phyloP scores from a whole-genome alignment of 495 filamentous ascomycete species.

The Polyplosphaeria fusca region DNA sequence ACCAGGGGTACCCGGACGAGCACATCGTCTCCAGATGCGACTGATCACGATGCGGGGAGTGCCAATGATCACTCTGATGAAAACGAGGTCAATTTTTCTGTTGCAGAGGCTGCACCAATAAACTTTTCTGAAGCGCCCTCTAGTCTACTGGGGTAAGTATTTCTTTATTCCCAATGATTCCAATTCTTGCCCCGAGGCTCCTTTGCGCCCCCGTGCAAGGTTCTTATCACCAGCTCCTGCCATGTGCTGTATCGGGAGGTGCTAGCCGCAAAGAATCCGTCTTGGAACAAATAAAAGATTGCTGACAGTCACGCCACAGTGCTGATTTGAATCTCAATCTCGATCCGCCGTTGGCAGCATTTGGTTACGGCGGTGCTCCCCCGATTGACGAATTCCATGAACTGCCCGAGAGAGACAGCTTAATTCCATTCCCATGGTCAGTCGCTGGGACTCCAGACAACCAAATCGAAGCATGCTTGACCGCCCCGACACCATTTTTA shows the following conservation, averaged over 20 bases:
- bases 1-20: slow-evolving; percentile 17
- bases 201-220: too few species aligned
- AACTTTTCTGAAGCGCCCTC: slow-evolving; percentile 1
- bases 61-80: background rate
- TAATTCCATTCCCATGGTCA: background rate
- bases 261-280: too few species aligned
- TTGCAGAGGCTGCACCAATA: background rate
- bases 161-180: too few species aligned
- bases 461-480: too few species aligned
- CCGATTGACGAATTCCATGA: too few species aligned
- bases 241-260: too few species aligned
- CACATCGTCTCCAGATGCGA: background rate
- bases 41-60: background rate
- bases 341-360: background rate
- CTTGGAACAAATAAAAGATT: too few species aligned
- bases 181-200: too few species aligned
- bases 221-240: too few species aligned
- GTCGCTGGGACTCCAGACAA: background rate
- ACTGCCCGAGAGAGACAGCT: too few species aligned
- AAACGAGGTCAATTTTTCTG: background rate
- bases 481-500: too few species aligned
- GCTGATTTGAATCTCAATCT: background rate
- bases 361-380: background rate
- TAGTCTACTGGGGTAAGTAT: background rate
- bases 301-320: background rate